Conservation (phyloP, 2,329 filamentous ascomycete species). For the Neurospora sp. region DNA sequence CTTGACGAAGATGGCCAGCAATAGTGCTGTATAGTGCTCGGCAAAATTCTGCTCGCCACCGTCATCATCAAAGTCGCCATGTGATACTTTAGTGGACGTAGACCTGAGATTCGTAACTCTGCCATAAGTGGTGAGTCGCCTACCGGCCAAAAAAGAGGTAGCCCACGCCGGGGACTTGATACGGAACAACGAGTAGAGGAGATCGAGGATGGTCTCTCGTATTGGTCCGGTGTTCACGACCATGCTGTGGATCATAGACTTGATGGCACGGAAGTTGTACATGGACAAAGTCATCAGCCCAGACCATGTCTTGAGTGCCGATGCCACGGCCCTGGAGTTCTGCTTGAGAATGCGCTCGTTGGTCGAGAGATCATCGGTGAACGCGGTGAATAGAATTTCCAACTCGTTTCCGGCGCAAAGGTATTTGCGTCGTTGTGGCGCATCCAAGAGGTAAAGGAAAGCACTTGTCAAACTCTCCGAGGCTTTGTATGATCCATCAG, state of each 20-base stretch:
- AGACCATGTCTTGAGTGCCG: slow-evolving; percentile 86
- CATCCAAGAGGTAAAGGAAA: slow-evolving; percentile 84
- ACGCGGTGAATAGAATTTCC: slow-evolving; percentile 80
- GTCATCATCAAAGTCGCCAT: slow-evolving; percentile 51
- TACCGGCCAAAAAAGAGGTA: slow-evolving; percentile 84
- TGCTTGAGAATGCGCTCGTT: slow-evolving; percentile 61
- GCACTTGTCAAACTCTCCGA: slow-evolving; percentile 79
- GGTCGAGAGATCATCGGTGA: slow-evolving; percentile 69
- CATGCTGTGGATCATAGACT: slow-evolving; percentile 62
- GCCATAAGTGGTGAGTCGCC: slow-evolving; percentile 91
- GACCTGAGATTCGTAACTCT: slow-evolving; percentile 76
- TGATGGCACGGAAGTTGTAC: slow-evolving; percentile 76
- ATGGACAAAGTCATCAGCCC: slow-evolving; percentile 81
- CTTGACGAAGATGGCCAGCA: slow-evolving; percentile 76
- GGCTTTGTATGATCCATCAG: slow-evolving; percentile 84
- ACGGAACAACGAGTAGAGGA: slow-evolving; percentile 68
- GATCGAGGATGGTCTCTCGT: slow-evolving; percentile 72
- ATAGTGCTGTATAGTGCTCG: slow-evolving; percentile 84
- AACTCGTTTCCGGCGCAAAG: slow-evolving; percentile 83
- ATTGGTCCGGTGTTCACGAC: slow-evolving; percentile 45
- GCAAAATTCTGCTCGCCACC: slow-evolving; percentile 73
- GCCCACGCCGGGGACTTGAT: slow-evolving; percentile 96
- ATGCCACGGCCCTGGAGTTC: slow-evolving; percentile 86
- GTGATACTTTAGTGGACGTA: slow-evolving; percentile 37
- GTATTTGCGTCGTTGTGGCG: slow-evolving; percentile 68